Percentiles rank a stretch among this genome's conserved stretches.
These are phyloP conservation scores for Barnettozyma populi DNA, from an alignment of 805 yeast species.

Conservation along the genomic window DNA sequence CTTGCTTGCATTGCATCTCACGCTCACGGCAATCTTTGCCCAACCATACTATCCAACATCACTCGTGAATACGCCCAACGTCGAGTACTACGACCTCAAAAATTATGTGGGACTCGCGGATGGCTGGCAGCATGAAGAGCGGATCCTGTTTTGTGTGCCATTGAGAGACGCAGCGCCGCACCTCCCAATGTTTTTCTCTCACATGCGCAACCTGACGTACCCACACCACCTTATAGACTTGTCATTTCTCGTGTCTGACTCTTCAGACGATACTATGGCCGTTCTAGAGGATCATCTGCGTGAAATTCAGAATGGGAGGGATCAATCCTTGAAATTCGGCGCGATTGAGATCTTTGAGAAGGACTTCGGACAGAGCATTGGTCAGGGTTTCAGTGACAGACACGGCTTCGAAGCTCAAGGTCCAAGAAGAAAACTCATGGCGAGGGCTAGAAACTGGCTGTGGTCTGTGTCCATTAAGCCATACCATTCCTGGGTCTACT, in stretches of 20 bases:
- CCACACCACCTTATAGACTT: constrained; percentile 83
- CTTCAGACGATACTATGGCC: constrained; percentile 83
- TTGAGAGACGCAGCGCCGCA: constrained; percentile 89
- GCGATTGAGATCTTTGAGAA: constrained; percentile 82
- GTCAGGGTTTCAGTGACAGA: constrained; percentile 89
- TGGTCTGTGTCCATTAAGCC: constrained; percentile 85
- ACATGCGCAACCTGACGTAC: constrained; percentile 74
- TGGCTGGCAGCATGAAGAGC: constrained; percentile 80
- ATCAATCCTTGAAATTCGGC: constrained; percentile 63
- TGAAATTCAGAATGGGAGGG: constrained; percentile 61
- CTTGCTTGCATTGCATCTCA: constrained; percentile 13
- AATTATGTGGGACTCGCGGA: constrained; percentile 63
- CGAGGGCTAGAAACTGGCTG: constrained; percentile 92
- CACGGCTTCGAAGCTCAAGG: constrained; percentile 98
- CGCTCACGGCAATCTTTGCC: constrained; percentile 7
- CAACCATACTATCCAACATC: constrained; percentile 30
- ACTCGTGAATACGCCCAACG: constrained; percentile 32
- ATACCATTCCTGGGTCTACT: constrained; percentile 91
- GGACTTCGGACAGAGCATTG: constrained; percentile 90
- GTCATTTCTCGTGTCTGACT: constrained; percentile 85
- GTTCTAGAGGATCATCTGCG: constrained; percentile 52
- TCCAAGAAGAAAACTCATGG: constrained; percentile 92
- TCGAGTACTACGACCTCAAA: constrained; percentile 68
- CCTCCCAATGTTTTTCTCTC: constrained; percentile 83
- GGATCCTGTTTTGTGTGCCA: constrained; percentile 85